A percentile compares a stretch with the other conserved stretches of the same genome.
Evolutionary conservation across 768 basidiomycete species (phyloP).

Genomic region (Sporobolomyces pararoseus): DNA sequence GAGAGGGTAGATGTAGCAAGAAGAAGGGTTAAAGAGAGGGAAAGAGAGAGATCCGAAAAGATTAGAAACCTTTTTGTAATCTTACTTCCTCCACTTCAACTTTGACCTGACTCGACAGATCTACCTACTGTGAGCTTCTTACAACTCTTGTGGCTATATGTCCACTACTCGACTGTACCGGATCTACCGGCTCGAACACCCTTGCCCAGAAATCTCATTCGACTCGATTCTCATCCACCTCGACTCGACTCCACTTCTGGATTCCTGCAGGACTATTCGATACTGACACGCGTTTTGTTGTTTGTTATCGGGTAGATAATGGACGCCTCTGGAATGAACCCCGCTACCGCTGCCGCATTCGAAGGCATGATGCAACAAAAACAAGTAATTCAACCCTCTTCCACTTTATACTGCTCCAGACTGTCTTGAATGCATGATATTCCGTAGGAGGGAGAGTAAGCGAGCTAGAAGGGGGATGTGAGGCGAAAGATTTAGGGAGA

Average conservation of each 20-base stretch:
- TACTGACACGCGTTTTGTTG: no score
- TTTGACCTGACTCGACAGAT: background rate
- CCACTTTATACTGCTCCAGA: background rate
- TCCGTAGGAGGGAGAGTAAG: background rate
- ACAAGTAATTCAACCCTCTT: slow-evolving; percentile 60
- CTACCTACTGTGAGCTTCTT: background rate
- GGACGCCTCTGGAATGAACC: slow-evolving; percentile 58
- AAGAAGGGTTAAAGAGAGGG: background rate
- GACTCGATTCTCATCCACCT: background rate
- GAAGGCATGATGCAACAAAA: slow-evolving; percentile 90
- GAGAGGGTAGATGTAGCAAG: background rate
- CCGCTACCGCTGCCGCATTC: slow-evolving; percentile 94
- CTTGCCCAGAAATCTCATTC: background rate
- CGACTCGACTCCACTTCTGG: slow-evolving; percentile 4
- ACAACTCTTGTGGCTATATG: no score
- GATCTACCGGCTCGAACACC: background rate
- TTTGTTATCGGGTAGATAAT: no score
- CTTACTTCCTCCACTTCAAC: background rate
- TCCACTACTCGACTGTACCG: no score
- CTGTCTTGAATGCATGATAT: no score
- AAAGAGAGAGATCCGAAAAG: background rate
- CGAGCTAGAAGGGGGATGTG: background rate
- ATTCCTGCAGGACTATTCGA: background rate
- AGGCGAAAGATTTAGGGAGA: no score
- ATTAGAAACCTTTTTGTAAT: background rate